Conservation (phyloP, 257 asterid species). For the Plantago ovata region DNA sequence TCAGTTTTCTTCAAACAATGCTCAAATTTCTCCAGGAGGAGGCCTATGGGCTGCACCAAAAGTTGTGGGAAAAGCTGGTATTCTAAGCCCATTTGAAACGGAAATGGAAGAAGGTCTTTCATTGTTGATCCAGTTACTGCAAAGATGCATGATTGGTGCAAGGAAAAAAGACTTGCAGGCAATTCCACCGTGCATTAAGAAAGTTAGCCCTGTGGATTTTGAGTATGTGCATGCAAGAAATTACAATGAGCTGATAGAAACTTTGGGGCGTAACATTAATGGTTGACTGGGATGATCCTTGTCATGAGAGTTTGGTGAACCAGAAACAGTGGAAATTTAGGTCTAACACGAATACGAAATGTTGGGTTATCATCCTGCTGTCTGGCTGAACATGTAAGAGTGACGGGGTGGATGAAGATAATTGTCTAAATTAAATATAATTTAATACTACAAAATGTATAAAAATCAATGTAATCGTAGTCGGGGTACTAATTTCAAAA, state of each 20-base stretch:
- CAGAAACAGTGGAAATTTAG: conserved; percentile 95
- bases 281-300: conserved; percentile 98
- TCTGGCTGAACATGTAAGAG: conserved; percentile 90
- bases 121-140: conserved; percentile 76
- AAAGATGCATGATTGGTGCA: conserved; percentile 93
- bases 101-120: conserved; percentile 94
- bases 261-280: conserved; percentile 76
- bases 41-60: conserved; percentile 71
- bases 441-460: no score
- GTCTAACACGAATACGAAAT: conserved; percentile 71
- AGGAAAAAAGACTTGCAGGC: conserved; percentile 77
- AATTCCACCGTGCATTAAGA: conserved; percentile 91
- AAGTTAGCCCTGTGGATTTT: conserved; percentile 64
- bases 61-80: conserved; percentile 91
- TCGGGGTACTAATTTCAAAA: no score
- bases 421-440: no score
- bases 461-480: no score
- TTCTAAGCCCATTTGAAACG: conserved; percentile 82
- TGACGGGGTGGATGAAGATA: conserved; percentile 91
- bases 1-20: conserved; percentile 84
- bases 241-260: conserved; percentile 93
- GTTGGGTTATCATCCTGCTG: conserved; percentile 94
- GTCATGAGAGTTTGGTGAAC: conserved; percentile 96
- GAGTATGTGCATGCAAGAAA: conserved; percentile 80
- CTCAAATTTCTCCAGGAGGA: conserved; percentile 92